Base-by-base conservation (phyloP, 116 monocot genomes). In the Dioscorea cayenensis region DNA sequence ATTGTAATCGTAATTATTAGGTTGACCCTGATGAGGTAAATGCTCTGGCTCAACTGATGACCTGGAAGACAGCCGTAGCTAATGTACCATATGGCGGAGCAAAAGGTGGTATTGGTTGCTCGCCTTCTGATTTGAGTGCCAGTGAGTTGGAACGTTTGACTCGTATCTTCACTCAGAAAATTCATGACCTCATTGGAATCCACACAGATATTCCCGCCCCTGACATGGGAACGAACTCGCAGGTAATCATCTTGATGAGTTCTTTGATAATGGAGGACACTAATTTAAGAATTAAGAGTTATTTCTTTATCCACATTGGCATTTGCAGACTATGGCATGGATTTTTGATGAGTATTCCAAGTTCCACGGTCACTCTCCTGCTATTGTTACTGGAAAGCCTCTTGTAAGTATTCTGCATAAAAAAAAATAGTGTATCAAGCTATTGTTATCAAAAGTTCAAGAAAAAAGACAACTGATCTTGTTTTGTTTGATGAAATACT, bases 181-280 rank as follows among this genome's bases (percentile, higher is more conserved):
- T 95, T 66, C 95, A 95, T 80, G 91, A 95, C 11, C 79, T 89
- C 25, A 95, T 95, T 60, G 91, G 95, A 67, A 81, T 75, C 35
- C 91, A 91, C 63, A 86, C 76, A 2, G 95, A 95, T 77, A 86
- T 95, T 69, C 95, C 91, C 1, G 95, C 91, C 49, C 95, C 95
- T 72, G 95, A 95, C 65, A 91, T 91, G 95, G 95, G 95, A 83
- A 95, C 95, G 20, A 95, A 95, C 76, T 72, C 91, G 71, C 95
- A 95, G 89, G 95, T 95, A 16, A 11, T 21, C n/a, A 6, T 18
- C 51, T 62, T 13, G 18, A 70, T 23, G 23, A 60, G 74, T 61
- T 67, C 22, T 11, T 59, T 60, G 6, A 49, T 0, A 73, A 51
- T 85, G 59, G 82, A 85, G 50, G 80, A 89, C 52, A 87, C 17